Conservation (phyloP, 768 basidiomycete species). For the Boletus vinaceobasis region DNA sequence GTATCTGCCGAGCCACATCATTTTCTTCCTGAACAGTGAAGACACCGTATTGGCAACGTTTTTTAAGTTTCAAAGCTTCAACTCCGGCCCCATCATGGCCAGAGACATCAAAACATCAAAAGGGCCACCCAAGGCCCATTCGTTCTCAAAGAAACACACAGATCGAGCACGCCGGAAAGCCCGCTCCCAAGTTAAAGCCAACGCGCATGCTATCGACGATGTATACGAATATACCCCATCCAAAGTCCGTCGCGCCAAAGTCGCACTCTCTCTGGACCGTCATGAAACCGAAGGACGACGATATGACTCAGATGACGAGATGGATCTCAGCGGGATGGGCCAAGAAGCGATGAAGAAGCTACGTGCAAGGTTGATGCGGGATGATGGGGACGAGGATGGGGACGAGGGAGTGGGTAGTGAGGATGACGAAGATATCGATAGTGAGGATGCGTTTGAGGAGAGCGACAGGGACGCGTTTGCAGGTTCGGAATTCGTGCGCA, state of each 20-base stretch:
- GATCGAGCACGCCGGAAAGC: slow-evolving; percentile 48
- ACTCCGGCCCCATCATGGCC: slow-evolving; percentile 9
- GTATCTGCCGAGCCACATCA: slow-evolving; percentile 9
- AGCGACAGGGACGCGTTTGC: slow-evolving; percentile 77
- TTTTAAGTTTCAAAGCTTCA: not conserved
- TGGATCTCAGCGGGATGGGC: slow-evolving; percentile 31
- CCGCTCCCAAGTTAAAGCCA: slow-evolving; percentile 9
- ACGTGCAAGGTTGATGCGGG: slow-evolving; percentile 49
- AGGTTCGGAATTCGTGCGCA: slow-evolving; percentile 45
- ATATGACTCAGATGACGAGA: slow-evolving; percentile 39
- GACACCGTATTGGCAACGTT: not conserved
- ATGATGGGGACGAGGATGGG: slow-evolving; percentile 46
- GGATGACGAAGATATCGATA: slow-evolving; percentile 85
- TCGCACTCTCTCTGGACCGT: slow-evolving; percentile 52
- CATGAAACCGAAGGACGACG: slow-evolving; percentile 43
- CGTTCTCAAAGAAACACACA: slow-evolving; percentile 35
- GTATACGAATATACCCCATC: slow-evolving; percentile 62
- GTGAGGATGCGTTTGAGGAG: slow-evolving; percentile 81
- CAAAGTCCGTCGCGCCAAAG: slow-evolving; percentile 47
- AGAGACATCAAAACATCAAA: slow-evolving; percentile 15
- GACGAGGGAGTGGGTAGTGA: slow-evolving; percentile 47
- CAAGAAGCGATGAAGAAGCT: slow-evolving; percentile 33
- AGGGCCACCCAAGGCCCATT: slow-evolving; percentile 1
- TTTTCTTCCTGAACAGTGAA: slow-evolving; percentile 7
- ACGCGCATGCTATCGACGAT: slow-evolving; percentile 40